These are phyloP conservation scores for Colletotrichum tabaci DNA, from an alignment of 2,329 filamentous ascomycete species.

Conservation along the genomic window DNA sequence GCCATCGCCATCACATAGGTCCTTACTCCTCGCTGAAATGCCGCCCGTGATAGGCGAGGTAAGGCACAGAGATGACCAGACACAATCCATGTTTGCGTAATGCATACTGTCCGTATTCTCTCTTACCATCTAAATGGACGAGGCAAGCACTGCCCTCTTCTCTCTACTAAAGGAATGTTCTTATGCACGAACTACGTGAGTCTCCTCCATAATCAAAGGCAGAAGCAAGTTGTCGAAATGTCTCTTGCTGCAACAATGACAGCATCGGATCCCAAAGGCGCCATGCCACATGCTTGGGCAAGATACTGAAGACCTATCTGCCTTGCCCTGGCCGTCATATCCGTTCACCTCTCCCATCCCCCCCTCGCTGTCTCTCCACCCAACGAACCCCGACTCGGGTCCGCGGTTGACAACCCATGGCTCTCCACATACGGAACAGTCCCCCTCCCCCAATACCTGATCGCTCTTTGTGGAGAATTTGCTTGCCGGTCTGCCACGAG, in stretches of 20 bases:
- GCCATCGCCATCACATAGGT: too few species aligned
- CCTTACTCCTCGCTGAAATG: neutral
- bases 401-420: neutral
- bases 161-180: conserved; percentile 21
- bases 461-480: neutral
- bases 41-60: neutral
- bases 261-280: neutral
- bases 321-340: neutral
- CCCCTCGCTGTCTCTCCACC: neutral
- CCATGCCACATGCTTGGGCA: conserved; percentile 9
- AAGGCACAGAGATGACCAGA: neutral
- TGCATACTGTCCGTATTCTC: neutral
- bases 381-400: neutral
- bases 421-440: conserved; percentile 1
- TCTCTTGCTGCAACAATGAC: neutral
- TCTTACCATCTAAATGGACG: neutral
- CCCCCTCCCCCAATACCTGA: neutral
- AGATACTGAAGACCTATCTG: conserved; percentile 13
- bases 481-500: neutral
- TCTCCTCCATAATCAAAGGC: neutral
- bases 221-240: neutral
- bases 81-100: neutral
- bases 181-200: neutral
- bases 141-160: neutral
- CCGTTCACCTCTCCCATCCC: conserved; percentile 1